phyloP scores from a whole-genome alignment of 495 filamentous ascomycete species.

The Penicillium canariense region DNA sequence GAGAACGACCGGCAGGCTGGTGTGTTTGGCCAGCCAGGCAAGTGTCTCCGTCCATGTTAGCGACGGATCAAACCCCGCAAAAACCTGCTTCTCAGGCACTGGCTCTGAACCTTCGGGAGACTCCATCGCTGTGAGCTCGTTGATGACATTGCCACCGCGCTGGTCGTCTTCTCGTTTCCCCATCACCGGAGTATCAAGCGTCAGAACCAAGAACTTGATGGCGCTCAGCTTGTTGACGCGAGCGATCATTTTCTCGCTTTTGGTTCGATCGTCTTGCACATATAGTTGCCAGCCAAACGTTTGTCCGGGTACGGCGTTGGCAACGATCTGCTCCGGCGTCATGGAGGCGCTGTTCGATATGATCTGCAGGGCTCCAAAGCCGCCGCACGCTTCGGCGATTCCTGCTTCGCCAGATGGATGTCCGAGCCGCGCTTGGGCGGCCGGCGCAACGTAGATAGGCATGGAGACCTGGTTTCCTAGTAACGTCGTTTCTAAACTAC shows the following conservation, averaged over 20 bases:
- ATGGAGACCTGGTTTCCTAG: slow-evolving; percentile 64
- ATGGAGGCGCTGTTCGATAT: slow-evolving; percentile 85
- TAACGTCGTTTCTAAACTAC: slow-evolving; percentile 64
- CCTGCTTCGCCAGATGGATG: slow-evolving; percentile 86
- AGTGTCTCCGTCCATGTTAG: slow-evolving; percentile 81
- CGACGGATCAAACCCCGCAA: slow-evolving; percentile 74
- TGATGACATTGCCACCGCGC: slow-evolving; percentile 47
- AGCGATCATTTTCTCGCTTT: slow-evolving; percentile 75
- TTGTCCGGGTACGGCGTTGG: slow-evolving; percentile 61
- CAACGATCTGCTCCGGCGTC: slow-evolving; percentile 82
- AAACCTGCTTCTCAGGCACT: slow-evolving; percentile 53
- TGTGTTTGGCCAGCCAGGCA: slow-evolving; percentile 73
- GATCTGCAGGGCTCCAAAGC: slow-evolving; percentile 74
- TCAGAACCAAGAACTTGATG: slow-evolving; percentile 78
- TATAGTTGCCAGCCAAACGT: slow-evolving; percentile 92
- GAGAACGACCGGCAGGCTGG: slow-evolving; percentile 74
- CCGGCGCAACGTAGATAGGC: slow-evolving; percentile 81
- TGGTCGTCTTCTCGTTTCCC: slow-evolving; percentile 90
- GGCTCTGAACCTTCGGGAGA: slow-evolving; percentile 33
- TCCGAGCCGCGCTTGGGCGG: slow-evolving; percentile 85
- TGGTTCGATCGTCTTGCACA: slow-evolving; percentile 73
- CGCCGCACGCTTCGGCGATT: slow-evolving; percentile 73
- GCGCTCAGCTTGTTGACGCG: slow-evolving; percentile 65
- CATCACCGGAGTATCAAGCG: slow-evolving; percentile 82
- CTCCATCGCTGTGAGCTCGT: slow-evolving; percentile 34